Conservation (phyloP, 23 red algal species). For the Gracilaria gracilis region DNA sequence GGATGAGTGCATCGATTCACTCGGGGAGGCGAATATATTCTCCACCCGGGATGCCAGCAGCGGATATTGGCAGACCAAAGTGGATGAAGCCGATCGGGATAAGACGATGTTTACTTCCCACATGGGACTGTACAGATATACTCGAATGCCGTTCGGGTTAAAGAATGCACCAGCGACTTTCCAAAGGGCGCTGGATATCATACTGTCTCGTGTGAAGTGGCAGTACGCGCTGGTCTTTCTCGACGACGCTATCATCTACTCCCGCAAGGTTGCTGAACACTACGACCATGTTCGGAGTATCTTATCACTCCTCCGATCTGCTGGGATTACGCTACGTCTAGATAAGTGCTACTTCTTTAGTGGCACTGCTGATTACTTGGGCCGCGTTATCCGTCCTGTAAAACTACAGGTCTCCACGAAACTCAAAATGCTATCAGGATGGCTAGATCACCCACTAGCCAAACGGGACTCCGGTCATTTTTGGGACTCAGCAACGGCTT, state of each 20-base stretch:
- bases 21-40: constrained; percentile 34
- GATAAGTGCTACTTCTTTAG: constrained; percentile 21
- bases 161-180: constrained; percentile 37
- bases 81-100: neutral
- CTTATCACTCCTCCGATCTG: constrained; percentile 4
- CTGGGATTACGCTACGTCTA: constrained; percentile 6
- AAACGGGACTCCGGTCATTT: constrained; percentile 21
- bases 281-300: constrained; percentile 17
- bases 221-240: constrained; percentile 21
- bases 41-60: constrained; percentile 32
- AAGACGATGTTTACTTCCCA: constrained; percentile 10
- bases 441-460: neutral
- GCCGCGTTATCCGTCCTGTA: constrained; percentile 13
- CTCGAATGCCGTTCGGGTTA: constrained; percentile 44
- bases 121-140: constrained; percentile 17
- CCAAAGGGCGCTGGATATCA: constrained; percentile 43
- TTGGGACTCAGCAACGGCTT: constrained; percentile 41
- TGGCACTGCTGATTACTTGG: constrained; percentile 18
- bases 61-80: constrained; percentile 26
- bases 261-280: constrained; percentile 26
- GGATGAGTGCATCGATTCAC: constrained; percentile 54
- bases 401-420: constrained; percentile 2
- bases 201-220: constrained; percentile 8
- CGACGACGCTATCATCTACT: constrained; percentile 44
- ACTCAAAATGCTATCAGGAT: neutral